Base-by-base conservation (phyloP, 1,284 basidiomycete species). In the Microbotryum silenes-acaulis region DNA sequence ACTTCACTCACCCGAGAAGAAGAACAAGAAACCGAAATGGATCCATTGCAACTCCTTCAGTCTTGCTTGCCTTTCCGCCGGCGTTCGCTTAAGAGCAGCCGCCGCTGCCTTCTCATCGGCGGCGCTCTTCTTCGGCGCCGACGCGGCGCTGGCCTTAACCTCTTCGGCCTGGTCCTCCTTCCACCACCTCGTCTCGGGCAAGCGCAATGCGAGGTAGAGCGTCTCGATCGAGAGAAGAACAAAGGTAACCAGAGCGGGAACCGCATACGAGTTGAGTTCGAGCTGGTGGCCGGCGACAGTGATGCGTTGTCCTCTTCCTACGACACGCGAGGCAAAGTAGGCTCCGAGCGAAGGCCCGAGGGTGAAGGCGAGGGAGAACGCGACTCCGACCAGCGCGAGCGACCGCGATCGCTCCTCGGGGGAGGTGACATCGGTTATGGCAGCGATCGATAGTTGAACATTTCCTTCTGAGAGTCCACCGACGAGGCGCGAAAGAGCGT, bases 321-420 rank as follows among this genome's bases (percentile, higher is more conserved):
- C 51, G 1, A 73, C 72, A 6, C 71, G 71, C 6, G 75, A 74
- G 14, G 78, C 76, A 60, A 79, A 76, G 70, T 76, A 78, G 18
- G 78, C 62, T 53, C 37, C 85, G 75, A n/a, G 85, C 83, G 25
- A 79, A 78, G 48, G 86, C 83, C 14, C 87, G 83, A 77, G 66
- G n/a, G 75, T 77, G 21, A 94, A 94, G 74, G 89, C 91, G 55
- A 94, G 85, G 9, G 89, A 88, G 72, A 96, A 96, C 1, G 92
- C 91, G 57, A 94, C 89, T 20, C 92, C 91, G 53, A 96, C 87
- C 64, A 92, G 82, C 1, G 91, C 88, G n/a, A 96, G 82, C 8
- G 88, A 85, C 72, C 83, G 87, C 6, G 88, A 58, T 16, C 70
- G 53, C 18, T 55, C 51, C 29, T 81, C 80, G 4, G 87, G 81